Evolutionary conservation across 2,329 filamentous ascomycete genomes (phyloP).

Genomic region (Fusarium brevicatenulatum): DNA sequence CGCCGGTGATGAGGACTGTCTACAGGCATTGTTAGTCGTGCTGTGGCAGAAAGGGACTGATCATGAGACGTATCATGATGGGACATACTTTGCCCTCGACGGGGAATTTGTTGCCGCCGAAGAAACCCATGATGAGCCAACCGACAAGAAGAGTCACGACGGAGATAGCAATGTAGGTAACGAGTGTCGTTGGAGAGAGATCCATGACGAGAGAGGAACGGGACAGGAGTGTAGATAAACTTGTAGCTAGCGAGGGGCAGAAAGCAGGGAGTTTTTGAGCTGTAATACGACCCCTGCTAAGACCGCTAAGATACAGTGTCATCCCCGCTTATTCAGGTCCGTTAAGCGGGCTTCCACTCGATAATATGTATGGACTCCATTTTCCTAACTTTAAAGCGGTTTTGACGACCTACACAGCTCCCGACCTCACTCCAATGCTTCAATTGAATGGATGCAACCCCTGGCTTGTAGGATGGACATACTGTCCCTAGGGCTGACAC

Average conservation of each 20-base stretch:
- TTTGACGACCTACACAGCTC: neutral
- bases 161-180: constrained; percentile 19
- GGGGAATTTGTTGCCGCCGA: constrained; percentile 77
- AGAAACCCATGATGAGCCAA: constrained; percentile 71
- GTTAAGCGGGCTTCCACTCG: neutral
- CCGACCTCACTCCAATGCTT: neutral
- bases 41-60: constrained; percentile 10
- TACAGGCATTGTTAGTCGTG: constrained; percentile 50
- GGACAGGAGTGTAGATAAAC: neutral
- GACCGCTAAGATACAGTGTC: neutral
- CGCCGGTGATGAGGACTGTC: constrained; percentile 91
- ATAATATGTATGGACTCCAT: neutral
- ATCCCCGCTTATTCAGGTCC: neutral
- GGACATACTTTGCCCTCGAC: constrained; percentile 81
- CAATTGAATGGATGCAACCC: neutral
- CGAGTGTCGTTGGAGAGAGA: constrained; percentile 25
- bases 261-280: neutral
- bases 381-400: neutral
- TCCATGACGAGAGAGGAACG: constrained; percentile 28
- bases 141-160: constrained; percentile 35
- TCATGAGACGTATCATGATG: constrained; percentile 20
- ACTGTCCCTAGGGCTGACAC: constrained; percentile 7
- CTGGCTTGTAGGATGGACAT: neutral
- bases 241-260: constrained; percentile 10
- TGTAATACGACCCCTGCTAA: neutral